Evolutionary conservation across 2,329 filamentous ascomycete species (phyloP).

Genomic region (Chrysoporthe deuterocubensis): DNA sequence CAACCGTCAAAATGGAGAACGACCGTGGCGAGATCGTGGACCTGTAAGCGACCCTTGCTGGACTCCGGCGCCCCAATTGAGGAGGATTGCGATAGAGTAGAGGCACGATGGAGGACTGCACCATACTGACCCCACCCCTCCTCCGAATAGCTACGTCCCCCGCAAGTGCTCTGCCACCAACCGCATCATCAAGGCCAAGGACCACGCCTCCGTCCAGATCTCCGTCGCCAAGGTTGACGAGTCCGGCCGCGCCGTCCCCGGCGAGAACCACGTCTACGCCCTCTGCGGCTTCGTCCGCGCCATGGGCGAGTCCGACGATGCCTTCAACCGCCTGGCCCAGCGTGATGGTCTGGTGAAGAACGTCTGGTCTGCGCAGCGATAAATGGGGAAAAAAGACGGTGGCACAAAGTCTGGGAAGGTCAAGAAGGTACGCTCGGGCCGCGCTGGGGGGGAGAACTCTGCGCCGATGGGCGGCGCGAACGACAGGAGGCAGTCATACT

Average conservation of each 20-base stretch:
- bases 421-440: constrained; percentile 31
- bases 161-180: constrained; percentile 99
- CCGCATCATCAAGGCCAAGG: constrained; percentile 99
- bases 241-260: constrained; percentile 89
- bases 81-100: neutral
- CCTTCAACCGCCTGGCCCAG: constrained; percentile 93
- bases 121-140: constrained; percentile 35
- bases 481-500: neutral
- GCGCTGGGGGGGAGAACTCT: neutral
- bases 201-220: constrained; percentile 98
- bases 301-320: constrained; percentile 97
- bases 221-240: constrained; percentile 98
- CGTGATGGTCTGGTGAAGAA: constrained; percentile 95
- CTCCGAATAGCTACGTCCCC: constrained; percentile 78
- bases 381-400: constrained; percentile 39
- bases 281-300: constrained; percentile 97
- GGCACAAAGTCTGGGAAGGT: constrained; percentile 31
- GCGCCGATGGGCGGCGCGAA: neutral
- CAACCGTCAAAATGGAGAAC: constrained; percentile 90
- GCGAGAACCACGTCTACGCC: constrained; percentile 97
- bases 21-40: constrained; percentile 96
- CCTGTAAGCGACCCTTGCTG: constrained; percentile 69
- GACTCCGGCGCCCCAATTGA: neutral
- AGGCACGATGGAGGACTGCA: neutral
- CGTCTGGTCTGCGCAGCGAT: constrained; percentile 84